phyloP scores from a whole-genome alignment of 495 filamentous ascomycete species.

The Hypomontagnella submonticulosa region DNA sequence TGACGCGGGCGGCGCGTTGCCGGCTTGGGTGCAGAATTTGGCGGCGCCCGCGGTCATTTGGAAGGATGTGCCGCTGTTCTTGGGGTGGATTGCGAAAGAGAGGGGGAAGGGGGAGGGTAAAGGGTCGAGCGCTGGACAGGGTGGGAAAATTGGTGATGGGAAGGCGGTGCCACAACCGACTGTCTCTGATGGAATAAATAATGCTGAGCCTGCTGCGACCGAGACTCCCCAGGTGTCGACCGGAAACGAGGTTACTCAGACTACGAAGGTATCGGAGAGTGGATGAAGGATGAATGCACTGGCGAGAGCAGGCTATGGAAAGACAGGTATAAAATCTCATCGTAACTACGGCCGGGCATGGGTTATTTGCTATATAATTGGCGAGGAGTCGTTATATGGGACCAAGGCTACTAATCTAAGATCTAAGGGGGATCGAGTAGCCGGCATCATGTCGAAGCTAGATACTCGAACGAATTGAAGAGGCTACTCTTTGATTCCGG shows the following conservation, averaged over 20 bases:
- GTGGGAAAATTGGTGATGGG: slow-evolving; percentile 9
- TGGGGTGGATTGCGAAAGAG: slow-evolving; percentile 67
- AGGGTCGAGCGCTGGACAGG: slow-evolving; percentile 27
- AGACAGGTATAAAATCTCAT: too few species aligned
- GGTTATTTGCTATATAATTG: too few species aligned
- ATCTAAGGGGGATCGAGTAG: too few species aligned
- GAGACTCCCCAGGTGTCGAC: slow-evolving; percentile 9
- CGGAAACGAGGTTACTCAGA: slow-evolving; percentile 14
- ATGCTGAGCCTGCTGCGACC: neutral
- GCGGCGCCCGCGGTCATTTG: slow-evolving; percentile 72
- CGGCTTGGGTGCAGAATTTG: slow-evolving; percentile 73
- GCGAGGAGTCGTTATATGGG: too few species aligned
- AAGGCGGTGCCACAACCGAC: slow-evolving; percentile 10
- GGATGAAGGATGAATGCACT: neutral
- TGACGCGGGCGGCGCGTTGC: slow-evolving; percentile 73
- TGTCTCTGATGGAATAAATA: slow-evolving; percentile 12
- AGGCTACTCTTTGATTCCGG: too few species aligned
- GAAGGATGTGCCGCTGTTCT: slow-evolving; percentile 77
- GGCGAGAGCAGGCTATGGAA: too few species aligned
- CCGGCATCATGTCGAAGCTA: too few species aligned
- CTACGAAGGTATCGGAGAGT: slow-evolving; percentile 21
- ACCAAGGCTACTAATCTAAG: too few species aligned
- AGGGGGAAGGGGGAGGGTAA: slow-evolving; percentile 41
- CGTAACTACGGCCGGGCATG: too few species aligned
- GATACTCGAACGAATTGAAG: too few species aligned